Evolutionary conservation across 352 stramenopile species (phyloP).

Genomic region (Elongisporangium undulatum): DNA sequence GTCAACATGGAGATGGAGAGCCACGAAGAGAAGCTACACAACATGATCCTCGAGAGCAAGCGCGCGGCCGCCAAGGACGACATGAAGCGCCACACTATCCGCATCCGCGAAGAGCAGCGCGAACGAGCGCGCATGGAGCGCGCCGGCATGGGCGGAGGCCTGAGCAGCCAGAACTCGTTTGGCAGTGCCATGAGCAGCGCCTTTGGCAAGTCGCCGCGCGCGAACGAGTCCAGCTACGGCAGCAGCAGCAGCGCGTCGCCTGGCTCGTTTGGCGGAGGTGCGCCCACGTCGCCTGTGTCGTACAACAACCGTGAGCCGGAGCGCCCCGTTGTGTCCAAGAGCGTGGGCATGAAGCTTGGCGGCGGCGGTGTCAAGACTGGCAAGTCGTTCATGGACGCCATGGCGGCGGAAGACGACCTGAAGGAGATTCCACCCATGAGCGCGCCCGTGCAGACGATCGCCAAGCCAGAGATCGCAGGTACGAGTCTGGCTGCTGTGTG

Average conservation of each 20-base stretch:
- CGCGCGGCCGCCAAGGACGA: slow-evolving; percentile 85
- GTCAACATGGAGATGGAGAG: slow-evolving; percentile 99
- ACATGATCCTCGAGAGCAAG: slow-evolving; percentile 98
- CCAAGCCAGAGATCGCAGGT: slow-evolving; percentile 51
- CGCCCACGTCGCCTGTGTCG: slow-evolving; percentile 63
- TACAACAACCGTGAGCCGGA: slow-evolving; percentile 50
- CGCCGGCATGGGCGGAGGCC: slow-evolving; percentile 54
- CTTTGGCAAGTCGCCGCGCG: slow-evolving; percentile 64
- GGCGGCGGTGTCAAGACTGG: slow-evolving; percentile 43
- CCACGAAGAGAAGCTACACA: slow-evolving; percentile 98
- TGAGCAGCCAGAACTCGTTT: slow-evolving; percentile 62
- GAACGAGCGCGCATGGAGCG: slow-evolving; percentile 76
- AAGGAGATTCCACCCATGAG: slow-evolving; percentile 87
- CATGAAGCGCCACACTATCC: slow-evolving; percentile 85
- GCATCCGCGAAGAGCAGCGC: slow-evolving; percentile 86
- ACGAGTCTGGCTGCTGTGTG: slow-evolving; percentile 1
- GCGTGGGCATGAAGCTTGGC: slow-evolving; percentile 52
- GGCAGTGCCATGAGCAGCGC: slow-evolving; percentile 56
- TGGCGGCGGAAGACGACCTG: slow-evolving; percentile 80
- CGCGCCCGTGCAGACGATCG: slow-evolving; percentile 46
- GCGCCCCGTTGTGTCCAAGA: slow-evolving; percentile 46
- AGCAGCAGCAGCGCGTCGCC: slow-evolving; percentile 25
- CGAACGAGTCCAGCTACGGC: slow-evolving; percentile 27
- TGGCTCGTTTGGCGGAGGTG: slow-evolving; percentile 2
- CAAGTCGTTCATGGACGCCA: slow-evolving; percentile 84